Percentiles rank a stretch among this genome's conserved stretches.
These are phyloP conservation scores for Hypoxylon sp. DNA, from an alignment of 2,329 filamentous ascomycete species.

Conservation along the genomic window DNA sequence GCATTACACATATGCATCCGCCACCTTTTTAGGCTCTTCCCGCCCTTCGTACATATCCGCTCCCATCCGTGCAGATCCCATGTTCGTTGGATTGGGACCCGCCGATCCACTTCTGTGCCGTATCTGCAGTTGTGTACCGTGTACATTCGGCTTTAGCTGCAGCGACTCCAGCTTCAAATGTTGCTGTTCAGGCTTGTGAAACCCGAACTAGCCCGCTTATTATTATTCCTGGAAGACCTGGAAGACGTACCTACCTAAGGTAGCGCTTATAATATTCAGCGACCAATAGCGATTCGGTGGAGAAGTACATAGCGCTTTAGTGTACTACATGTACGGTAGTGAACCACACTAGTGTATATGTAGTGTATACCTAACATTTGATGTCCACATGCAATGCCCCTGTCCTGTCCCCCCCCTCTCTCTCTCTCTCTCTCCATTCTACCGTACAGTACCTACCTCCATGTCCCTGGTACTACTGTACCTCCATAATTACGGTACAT, in stretches of 20 bases:
- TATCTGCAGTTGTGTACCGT: slow-evolving; percentile 46
- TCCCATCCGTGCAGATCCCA: slow-evolving; percentile 53
- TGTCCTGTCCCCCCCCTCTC: too few species aligned
- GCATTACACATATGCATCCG: slow-evolving; percentile 53
- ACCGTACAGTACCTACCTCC: too few species aligned
- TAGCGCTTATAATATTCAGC: slow-evolving; percentile 33
- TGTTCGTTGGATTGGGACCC: slow-evolving; percentile 49
- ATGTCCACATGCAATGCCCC: slow-evolving; percentile 6
- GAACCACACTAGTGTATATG: too few species aligned
- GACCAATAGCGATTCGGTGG: slow-evolving; percentile 28
- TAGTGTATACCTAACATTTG: too few species aligned
- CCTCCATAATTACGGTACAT: background rate
- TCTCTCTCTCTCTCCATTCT: slow-evolving; percentile 8
- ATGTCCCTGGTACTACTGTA: background rate
- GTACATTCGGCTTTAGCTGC: slow-evolving; percentile 41
- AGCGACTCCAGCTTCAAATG: slow-evolving; percentile 19
- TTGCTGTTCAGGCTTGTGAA: slow-evolving; percentile 24
- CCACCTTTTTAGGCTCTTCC: slow-evolving; percentile 54
- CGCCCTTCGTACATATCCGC: slow-evolving; percentile 53
- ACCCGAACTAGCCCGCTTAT: slow-evolving; percentile 28
- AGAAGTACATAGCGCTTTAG: slow-evolving; percentile 17
- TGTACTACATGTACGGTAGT: too few species aligned
- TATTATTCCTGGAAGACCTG: too few species aligned
- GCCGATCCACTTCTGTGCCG: slow-evolving; percentile 49
- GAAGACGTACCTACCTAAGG: background rate